These are phyloP conservation scores for Cucurbita maxima DNA, from an alignment of 306 rosid genomes.

Conservation along the genomic window DNA sequence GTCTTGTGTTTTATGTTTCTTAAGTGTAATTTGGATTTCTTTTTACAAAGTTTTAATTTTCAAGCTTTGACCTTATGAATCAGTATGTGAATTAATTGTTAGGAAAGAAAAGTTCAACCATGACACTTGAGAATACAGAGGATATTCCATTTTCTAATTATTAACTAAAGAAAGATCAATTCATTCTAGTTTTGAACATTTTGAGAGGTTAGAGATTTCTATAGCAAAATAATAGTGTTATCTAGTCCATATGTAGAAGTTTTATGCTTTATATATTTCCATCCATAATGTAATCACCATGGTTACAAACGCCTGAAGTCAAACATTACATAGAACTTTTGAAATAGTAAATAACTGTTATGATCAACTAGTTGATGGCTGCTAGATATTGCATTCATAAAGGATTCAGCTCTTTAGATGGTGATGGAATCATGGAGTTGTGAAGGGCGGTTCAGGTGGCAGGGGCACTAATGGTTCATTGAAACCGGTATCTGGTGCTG, in stretches of 20 bases:
- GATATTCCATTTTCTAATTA: neutral
- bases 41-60: neutral
- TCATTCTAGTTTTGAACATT: neutral
- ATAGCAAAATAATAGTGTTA: neutral
- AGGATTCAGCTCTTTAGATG: neutral
- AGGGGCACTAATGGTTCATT: constrained; percentile 17
- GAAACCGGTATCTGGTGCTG: constrained; percentile 14
- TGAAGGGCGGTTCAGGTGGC: constrained; percentile 14
- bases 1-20: neutral
- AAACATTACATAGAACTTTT: neutral
- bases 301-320: neutral
- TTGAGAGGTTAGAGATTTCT: neutral
- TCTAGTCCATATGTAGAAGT: neutral
- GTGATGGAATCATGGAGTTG: constrained; percentile 13
- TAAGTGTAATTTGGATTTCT: neutral
- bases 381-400: neutral
- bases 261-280: neutral
- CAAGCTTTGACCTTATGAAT: neutral
- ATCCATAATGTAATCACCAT: neutral
- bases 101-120: neutral
- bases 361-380: neutral
- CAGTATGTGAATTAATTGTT: neutral
- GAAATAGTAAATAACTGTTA: neutral
- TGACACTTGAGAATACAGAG: neutral
- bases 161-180: neutral